A percentile compares a stretch with the other conserved stretches of the same genome.
Evolutionary conservation across 768 basidiomycete genomes (phyloP).

Genomic region (Lactarius psammicola): DNA sequence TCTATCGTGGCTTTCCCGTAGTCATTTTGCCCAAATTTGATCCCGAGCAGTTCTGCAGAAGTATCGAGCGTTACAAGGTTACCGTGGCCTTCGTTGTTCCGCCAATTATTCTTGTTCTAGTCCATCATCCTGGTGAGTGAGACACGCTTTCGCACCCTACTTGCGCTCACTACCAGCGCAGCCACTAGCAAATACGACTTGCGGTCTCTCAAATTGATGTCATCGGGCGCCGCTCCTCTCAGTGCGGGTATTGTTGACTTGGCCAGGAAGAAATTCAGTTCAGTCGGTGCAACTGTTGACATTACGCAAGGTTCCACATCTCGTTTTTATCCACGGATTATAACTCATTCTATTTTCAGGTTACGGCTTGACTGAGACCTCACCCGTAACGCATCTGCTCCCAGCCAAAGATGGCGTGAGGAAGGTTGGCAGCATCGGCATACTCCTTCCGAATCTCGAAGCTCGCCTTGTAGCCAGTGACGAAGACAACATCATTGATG

Average conservation of each 20-base stretch:
- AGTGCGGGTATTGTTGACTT: constrained; percentile 58
- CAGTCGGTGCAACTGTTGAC: constrained; percentile 41
- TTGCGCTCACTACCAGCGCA: constrained; percentile 30
- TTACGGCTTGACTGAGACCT: constrained; percentile 82
- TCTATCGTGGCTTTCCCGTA: constrained; percentile 49
- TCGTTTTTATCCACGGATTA: constrained; percentile 12
- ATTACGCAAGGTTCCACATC: constrained; percentile 51
- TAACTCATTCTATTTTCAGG: constrained; percentile 39
- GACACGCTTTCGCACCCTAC: not conserved
- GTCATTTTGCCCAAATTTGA: constrained; percentile 71
- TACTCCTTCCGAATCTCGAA: constrained; percentile 72
- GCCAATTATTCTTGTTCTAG: constrained; percentile 76
- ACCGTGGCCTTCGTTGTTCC: constrained; percentile 67
- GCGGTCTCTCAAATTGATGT: constrained; percentile 52
- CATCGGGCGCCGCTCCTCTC: constrained; percentile 81
- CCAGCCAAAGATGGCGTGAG: constrained; percentile 41
- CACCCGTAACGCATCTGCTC: constrained; percentile 64
- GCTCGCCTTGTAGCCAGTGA: constrained; percentile 67
- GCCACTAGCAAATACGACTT: constrained; percentile 69
- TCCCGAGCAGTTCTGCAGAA: constrained; percentile 59
- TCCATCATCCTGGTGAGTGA: constrained; percentile 61
- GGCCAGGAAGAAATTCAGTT: constrained; percentile 42
- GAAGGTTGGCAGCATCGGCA: constrained; percentile 66
- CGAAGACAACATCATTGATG: constrained; percentile 52
- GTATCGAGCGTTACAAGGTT: constrained; percentile 63